A percentile compares a stretch with the other conserved stretches of the same genome.
phyloP scores from a whole-genome alignment of 805 yeast genomes.

The Pichia pseudocactophila region DNA sequence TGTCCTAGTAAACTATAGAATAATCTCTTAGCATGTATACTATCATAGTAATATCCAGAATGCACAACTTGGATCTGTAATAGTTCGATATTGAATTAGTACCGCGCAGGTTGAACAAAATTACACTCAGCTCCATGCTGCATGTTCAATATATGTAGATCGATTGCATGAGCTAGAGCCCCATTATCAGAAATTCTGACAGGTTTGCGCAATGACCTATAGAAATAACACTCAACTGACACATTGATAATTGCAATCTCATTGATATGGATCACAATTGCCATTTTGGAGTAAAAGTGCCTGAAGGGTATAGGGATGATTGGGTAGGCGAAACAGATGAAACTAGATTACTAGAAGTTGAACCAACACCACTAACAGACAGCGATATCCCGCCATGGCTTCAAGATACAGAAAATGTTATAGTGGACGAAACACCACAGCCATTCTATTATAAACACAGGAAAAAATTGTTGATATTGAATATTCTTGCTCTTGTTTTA shows the following conservation, averaged over 20 bases:
- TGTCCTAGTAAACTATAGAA: conserved; percentile 7
- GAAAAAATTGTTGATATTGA: neutral
- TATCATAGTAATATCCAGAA: too few species aligned
- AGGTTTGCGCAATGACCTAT: too few species aligned
- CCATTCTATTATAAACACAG: neutral
- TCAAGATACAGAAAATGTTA: neutral
- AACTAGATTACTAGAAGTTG: neutral
- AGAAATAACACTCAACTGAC: too few species aligned
- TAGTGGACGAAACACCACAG: neutral
- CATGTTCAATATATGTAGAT: neutral
- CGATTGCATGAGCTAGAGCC: too few species aligned
- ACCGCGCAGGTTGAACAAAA: too few species aligned
- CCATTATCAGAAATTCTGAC: too few species aligned
- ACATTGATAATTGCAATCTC: too few species aligned
- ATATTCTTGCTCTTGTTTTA: neutral
- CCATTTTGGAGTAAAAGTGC: neutral
- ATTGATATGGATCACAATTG: neutral
- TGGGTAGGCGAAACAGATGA: neutral
- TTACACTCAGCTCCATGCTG: too few species aligned
- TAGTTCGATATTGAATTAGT: too few species aligned
- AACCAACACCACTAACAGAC: conserved; percentile 2
- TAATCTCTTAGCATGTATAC: too few species aligned
- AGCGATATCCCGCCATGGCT: conserved; percentile 1
- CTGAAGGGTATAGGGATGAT: neutral
- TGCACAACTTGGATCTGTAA: too few species aligned